Evolutionary conservation across 108 stramenopile species (phyloP), one percentile per base, ranked within the genome.

Genomic region (Cyclotella distinguenda): DNA sequence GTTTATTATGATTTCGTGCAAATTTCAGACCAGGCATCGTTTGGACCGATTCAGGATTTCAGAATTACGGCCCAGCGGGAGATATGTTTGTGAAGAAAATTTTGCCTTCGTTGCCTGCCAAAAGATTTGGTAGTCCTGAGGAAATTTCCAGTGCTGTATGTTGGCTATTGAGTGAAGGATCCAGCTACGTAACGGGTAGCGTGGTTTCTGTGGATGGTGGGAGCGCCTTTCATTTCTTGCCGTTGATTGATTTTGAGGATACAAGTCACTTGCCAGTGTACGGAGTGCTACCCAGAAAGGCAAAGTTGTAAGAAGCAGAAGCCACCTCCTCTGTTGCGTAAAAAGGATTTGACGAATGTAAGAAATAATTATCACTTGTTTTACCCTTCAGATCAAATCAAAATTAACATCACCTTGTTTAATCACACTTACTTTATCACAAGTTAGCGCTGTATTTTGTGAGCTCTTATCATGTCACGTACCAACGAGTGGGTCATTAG

Each of bases 21-120:
- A n/a, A n/a, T n/a, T n/a, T n/a, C n/a, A 64, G 90, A 35, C 90
- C 90, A 4, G 90, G 90, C 8, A 84, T 91, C 27, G 85, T 95
- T 19, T 95, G 66, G 50, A 94, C 93, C 9, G 87, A 89, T 32
- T 81, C 77, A 4, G 93, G 93, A 18, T 88, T 87, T 62, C 72
- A 84, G 35, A 91, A 91, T 47, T 94, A 94, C 62, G 90, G 90
- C 6, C 77, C 81, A 2, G 84, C 85, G 1, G 86, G 77, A 30
- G 84, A 85, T 28, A 47, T 66, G 36, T 86, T 90, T 60, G 38
- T 90, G 48, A 80, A 80, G 13, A 84, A 69, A 64, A 70, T 91
- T 30, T 60, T 85, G 31, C 83, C 80, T 19, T 66, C 83, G 21
- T 48, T 85, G 50, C 89, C 89, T 13, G 83, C 89, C 1, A 77